Evolutionary conservation across 176 grass and related monocot species (phyloP).

Genomic region (Bolboschoenus planiculmis): DNA sequence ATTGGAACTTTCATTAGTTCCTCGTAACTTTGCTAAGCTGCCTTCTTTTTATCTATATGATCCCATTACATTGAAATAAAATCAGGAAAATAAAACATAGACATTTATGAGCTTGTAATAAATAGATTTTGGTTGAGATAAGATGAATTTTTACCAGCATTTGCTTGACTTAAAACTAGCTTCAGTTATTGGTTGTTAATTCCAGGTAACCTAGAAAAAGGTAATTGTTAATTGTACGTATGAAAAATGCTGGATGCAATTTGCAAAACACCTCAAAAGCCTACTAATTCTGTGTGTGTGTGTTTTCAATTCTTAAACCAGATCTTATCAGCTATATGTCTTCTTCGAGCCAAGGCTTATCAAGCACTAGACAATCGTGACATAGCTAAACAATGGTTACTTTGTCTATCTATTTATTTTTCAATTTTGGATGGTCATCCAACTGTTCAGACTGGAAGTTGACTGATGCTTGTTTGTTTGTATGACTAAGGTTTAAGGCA

Average conservation of each 20-base stretch:
- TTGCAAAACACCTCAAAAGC: not conserved
- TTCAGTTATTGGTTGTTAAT: not conserved
- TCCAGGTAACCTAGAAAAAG: not conserved
- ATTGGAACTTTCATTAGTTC: not conserved
- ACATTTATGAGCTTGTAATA: not conserved
- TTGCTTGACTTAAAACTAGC: not conserved
- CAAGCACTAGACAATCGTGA: constrained; percentile 88
- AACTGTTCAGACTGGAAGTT: not conserved
- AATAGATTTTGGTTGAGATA: not conserved
- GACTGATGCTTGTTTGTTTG: not conserved
- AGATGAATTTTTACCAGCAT: not conserved
- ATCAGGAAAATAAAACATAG: not conserved
- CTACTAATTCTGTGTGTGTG: not conserved
- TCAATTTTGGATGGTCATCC: not conserved
- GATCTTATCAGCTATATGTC: constrained; percentile 90
- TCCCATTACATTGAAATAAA: not conserved
- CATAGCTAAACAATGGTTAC: constrained; percentile 80
- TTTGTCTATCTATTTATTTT: constrained; percentile 10
- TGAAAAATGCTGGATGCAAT: not conserved
- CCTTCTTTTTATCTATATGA: not conserved
- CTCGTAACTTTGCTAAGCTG: not conserved
- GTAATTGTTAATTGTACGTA: not conserved
- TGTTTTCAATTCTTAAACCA: constrained; percentile 21
- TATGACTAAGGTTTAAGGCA: constrained; percentile 76
- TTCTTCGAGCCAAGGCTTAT: constrained; percentile 93